Base-by-base conservation (phyloP, 2,329 filamentous ascomycete species). In the Ophiobolus disseminans region DNA sequence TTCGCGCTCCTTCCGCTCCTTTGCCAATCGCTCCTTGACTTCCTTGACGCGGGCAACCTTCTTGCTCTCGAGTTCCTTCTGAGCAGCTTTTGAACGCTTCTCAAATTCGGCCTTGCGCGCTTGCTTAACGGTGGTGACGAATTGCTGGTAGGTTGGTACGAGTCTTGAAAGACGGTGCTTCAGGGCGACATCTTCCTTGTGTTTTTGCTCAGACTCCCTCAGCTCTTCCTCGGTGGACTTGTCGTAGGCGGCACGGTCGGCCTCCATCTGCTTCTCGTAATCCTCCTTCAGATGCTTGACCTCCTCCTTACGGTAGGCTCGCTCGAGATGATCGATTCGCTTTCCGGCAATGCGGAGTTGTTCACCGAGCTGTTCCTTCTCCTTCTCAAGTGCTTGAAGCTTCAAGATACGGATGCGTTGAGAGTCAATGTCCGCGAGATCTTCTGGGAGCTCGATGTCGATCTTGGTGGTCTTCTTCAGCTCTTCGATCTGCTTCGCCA, bases 341-440 rank as follows among this genome's bases (percentile, higher is more conserved):
- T 97, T 97, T 73, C 89, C 91, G 52, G 92, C 95, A 65, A 96
- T 86, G 65, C 91, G 88, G 43, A 97, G 85, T 72, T 89, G 91
- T 77, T 97, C 91, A 57, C 89, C 90, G 61, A 97, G 86, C 69
- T 94, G 91, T 69, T 93, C 96, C 87, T 97, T 99, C 81, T 97
- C 94, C 65, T 93, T 92, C 78, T 97, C 94, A 9, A 99, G 85
- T 76, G 96, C 93, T 53, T 90, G 89, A 48, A 99, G 84, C 82
- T 97, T 97, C 78, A 99, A 88, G 62, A 90, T 88, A 73, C 94
- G 92, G 63, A 99, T 89, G 57, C 88, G 87, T 40, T 70, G 67
- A 23, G 75, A 76, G 63, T 80, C 77, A 9, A 81, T 70, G 40
- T 79, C 76, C 75, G 91, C 91, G 73, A 87, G 90, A 75, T 97